Evolutionary conservation across 176 grass and related monocot species (phyloP).

Genomic region (Metroxylon sagu): DNA sequence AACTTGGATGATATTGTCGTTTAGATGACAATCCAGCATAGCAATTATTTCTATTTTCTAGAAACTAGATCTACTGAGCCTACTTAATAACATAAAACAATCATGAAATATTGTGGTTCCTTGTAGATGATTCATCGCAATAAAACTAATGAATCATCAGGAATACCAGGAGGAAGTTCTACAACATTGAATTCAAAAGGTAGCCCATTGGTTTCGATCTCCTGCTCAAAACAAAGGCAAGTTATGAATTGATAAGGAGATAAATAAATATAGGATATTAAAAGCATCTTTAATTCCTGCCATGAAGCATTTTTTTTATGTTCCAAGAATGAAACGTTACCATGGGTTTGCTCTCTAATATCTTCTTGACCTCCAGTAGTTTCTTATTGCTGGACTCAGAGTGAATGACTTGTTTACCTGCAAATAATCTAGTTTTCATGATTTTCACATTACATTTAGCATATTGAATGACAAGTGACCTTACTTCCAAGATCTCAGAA

Average conservation of each 20-base stretch:
- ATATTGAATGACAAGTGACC: no score
- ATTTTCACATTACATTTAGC: no score
- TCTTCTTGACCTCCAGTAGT: constrained; percentile 66
- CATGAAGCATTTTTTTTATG: neutral
- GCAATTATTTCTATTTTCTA: constrained; percentile 1
- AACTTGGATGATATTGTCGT: neutral
- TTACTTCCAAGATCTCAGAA: no score
- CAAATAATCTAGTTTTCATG: neutral
- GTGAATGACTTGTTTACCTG: constrained; percentile 86
- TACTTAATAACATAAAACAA: no score
- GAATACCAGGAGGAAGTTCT: constrained; percentile 18
- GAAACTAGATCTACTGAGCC: no score
- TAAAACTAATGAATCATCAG: neutral
- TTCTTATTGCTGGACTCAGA: constrained; percentile 76
- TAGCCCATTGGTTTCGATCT: constrained; percentile 40
- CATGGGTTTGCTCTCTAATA: constrained; percentile 41
- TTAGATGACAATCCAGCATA: neutral
- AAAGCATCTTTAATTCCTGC: neutral
- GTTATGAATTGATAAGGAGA: neutral
- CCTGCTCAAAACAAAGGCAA: constrained; percentile 22
- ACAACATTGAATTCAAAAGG: constrained; percentile 33
- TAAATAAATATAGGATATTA: neutral
- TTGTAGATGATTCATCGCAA: neutral
- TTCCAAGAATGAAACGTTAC: constrained; percentile 22
- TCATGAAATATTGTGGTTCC: neutral